Conservation (phyloP, 2,329 filamentous ascomycete species). For the Diaporthe ampelina region DNA sequence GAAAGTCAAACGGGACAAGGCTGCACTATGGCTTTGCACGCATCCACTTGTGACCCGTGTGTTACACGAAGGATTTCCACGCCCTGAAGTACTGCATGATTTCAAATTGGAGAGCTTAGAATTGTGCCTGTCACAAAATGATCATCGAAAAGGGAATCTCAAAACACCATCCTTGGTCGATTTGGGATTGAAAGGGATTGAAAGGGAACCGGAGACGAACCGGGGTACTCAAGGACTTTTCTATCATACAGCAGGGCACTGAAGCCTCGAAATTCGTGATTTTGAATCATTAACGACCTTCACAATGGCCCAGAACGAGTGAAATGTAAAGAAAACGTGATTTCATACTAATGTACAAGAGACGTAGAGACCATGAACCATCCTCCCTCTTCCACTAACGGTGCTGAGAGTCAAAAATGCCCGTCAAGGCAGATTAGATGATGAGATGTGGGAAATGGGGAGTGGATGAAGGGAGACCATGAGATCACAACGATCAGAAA, state of each 20-base stretch:
- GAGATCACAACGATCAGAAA: background rate
- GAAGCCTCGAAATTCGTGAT: background rate
- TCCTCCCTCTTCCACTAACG: background rate
- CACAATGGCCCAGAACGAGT: constrained; percentile 4
- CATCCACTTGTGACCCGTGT: too few species aligned
- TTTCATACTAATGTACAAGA: constrained; percentile 35
- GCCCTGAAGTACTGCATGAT: too few species aligned
- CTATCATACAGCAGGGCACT: background rate
- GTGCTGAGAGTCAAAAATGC: background rate
- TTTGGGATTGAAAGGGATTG: too few species aligned
- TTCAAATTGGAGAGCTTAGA: too few species aligned
- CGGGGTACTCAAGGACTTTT: background rate
- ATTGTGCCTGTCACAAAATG: too few species aligned
- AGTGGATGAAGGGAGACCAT: background rate
- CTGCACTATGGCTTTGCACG: too few species aligned
- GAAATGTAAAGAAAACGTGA: background rate
- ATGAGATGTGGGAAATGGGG: background rate
- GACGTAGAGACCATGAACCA: background rate
- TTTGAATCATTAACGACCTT: background rate
- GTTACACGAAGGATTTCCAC: too few species aligned
- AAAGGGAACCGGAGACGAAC: background rate
- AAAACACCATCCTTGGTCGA: too few species aligned
- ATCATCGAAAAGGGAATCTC: too few species aligned
- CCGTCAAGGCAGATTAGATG: constrained; percentile 19
- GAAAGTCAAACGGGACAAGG: too few species aligned